Evolutionary conservation across 805 yeast genomes (phyloP).

Genomic region (Sugiyamaella mastotermitis): DNA sequence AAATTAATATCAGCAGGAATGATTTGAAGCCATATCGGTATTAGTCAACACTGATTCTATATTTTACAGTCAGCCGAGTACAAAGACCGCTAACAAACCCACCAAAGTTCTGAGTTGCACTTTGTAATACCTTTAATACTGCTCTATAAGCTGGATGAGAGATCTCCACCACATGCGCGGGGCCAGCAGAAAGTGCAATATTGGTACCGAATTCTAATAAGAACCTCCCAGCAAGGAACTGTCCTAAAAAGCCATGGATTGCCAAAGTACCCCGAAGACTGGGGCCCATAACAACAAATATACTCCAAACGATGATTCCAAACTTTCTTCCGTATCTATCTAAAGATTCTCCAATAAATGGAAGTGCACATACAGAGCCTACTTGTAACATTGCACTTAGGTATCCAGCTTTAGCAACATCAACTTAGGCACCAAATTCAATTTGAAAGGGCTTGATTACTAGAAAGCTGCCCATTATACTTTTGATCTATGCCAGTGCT

Average conservation of each 20-base stretch:
- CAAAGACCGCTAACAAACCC: constrained; percentile 10
- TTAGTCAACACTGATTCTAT: constrained; percentile 7
- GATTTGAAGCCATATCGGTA: constrained; percentile 11
- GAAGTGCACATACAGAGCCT: constrained; percentile 13
- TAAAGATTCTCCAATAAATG: constrained; percentile 11
- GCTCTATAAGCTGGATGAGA: constrained; percentile 17
- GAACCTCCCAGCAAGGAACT: constrained; percentile 13
- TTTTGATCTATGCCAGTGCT: too few species aligned
- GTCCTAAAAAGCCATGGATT: constrained; percentile 1
- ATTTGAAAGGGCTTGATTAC: constrained; percentile 19
- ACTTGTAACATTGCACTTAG: constrained; percentile 5
- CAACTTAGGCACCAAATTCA: constrained; percentile 2
- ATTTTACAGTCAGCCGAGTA: constrained; percentile 1
- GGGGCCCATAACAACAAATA: constrained; percentile 9
- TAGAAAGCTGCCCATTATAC: constrained; percentile 12
- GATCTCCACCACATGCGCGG: constrained; percentile 14
- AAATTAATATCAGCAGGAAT: constrained; percentile 9
- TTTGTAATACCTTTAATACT: constrained; percentile 10
- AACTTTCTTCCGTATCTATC: constrained; percentile 11
- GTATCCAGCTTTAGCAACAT: constrained; percentile 2
- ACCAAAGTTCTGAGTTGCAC: constrained; percentile 11
- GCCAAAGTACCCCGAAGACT: constrained; percentile 10
- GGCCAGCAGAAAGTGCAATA: constrained; percentile 12
- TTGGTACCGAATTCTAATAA: constrained; percentile 14
- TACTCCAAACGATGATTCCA: constrained; percentile 13